Base-by-base conservation (phyloP, 345 rosid species). In the Populus tremula region DNA sequence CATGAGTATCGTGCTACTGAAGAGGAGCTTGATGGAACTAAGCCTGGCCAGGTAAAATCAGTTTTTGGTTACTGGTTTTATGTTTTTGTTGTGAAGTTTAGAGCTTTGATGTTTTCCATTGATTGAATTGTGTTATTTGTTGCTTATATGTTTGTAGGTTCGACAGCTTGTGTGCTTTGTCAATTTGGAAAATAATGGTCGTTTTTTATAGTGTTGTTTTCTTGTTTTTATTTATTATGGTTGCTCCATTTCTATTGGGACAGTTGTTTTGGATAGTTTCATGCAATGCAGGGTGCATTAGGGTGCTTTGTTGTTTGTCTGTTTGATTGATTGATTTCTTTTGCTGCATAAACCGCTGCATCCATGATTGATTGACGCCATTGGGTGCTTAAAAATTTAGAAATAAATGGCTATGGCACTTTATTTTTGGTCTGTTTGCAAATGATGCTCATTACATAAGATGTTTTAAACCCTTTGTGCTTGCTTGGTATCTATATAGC, bases 1-100 rank as follows among this genome's bases (percentile, higher is more conserved):
- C 99, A 95, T 31, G 99, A 95, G 87, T 93, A 93, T 79, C 96
- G 97, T 5, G 85, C 99, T 21, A 88, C 91, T 0, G 82, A 85
- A 41, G 74, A 86, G 4, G 96, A 93, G 50, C 90, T 93, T 23
- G 88, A 85, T 45, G 97, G 98, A 61, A 87, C 90, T 27, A 85
- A 87, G 43, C 98, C 98, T 62, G 98, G 95, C 70, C 99, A 95
- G 97, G 99, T 90, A 59, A 20, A 23, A 9, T 20, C 3, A n/a
- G 21, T 47, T 27, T 13, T 3, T 63, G 23, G 31, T 73, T 45
- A 1, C 10, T 38, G 11, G 38, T 61, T 38, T 54, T 59, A 23
- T 59, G 64, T 25, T 59, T 23, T 59, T 59, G 29, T 5, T n/a
- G 29, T 59, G 5, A 59, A n/a, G 29, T 10, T 59, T 59, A 59